Base-by-base conservation (phyloP, 257 asterid species). In the Prunella vulgaris region DNA sequence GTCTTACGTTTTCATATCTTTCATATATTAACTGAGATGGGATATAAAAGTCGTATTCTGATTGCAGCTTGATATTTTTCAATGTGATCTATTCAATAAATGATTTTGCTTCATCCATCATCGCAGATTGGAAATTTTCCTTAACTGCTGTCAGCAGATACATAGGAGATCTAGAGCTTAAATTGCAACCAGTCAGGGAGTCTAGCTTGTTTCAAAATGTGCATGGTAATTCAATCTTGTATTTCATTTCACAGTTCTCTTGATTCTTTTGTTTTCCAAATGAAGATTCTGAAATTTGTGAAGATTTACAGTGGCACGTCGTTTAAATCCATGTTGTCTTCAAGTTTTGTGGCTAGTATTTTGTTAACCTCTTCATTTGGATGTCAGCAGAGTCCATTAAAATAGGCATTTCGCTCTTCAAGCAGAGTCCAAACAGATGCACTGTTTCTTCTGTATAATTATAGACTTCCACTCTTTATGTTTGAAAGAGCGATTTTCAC, bases 171-270 rank as follows among this genome's bases (percentile, higher is more conserved):
- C 51, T 38, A 51, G 20, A 27, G 52, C 60, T 59, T 58, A 17
- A 57, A 38, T 25, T 62, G 69, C 77, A 18, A 22, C 17, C 68
- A 18, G 40, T 52, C 40, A 76, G 70, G 78, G 82, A 76, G 72
- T 72, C 65, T 33, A 63, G 44, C 61, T 76, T 74, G 6, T 12
- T 35, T 14, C 30, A 61, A 53, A 70, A 51, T 12, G 32, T 18
- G 10, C 68, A 66, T 48, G 80, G 74, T 73, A 56, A 60, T 8
- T 58, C 4, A 4, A 42, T 53, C 63, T 27, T 63, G 62, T 20
- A 20, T 77, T 71, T 54, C 25, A 21, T 42, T 35, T 3, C 25
- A 54, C 60, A 52, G 7, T 27, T 62, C 20, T 58, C 38, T 58
- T 28, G 37, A 40, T 70, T 28, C 22, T 64, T 52, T 32, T 7